A percentile compares a stretch with the other conserved stretches of the same genome.
These are phyloP conservation scores for Backusella macrospora DNA, from an alignment of 192 early-diverging fungal genomes.

Conservation along the genomic window DNA sequence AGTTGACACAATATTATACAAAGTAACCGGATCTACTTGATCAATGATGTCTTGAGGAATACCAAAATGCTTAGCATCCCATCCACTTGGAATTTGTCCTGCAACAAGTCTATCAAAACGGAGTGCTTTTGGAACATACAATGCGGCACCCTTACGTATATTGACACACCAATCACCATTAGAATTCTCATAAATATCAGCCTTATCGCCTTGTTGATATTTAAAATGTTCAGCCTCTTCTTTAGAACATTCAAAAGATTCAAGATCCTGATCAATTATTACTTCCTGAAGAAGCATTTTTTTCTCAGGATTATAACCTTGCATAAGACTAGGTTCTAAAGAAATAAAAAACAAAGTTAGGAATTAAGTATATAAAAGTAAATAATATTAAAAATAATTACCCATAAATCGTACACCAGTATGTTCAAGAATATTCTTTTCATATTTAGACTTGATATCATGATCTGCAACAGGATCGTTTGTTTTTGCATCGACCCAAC, in stretches of 20 bases:
- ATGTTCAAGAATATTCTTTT: constrained; percentile 87
- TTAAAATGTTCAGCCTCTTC: constrained; percentile 90
- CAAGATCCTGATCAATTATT: constrained; percentile 82
- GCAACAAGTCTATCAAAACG: constrained; percentile 89
- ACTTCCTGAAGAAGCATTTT: constrained; percentile 91
- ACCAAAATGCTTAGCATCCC: constrained; percentile 91
- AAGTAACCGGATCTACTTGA: constrained; percentile 92
- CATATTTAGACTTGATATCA: constrained; percentile 89
- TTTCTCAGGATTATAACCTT: constrained; percentile 82
- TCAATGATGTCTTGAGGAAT: constrained; percentile 86
- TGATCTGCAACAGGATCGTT: constrained; percentile 82
- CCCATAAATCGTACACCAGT: constrained; percentile 89
- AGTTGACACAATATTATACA: constrained; percentile 87
- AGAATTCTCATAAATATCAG: constrained; percentile 67
- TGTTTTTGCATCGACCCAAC: constrained; percentile 91
- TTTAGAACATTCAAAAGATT: constrained; percentile 82
- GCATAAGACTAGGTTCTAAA: constrained; percentile 72
- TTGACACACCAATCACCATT: constrained; percentile 76
- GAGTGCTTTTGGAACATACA: constrained; percentile 93
- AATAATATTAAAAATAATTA: constrained; percentile 13
- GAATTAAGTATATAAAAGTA: not conserved
- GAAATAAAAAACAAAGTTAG: not conserved
- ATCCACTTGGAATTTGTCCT: constrained; percentile 94
- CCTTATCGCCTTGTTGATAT: constrained; percentile 78
- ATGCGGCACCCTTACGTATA: constrained; percentile 84